phyloP scores from a whole-genome alignment of 2,329 filamentous ascomycete genomes.

The Epichloe gansuensis region DNA sequence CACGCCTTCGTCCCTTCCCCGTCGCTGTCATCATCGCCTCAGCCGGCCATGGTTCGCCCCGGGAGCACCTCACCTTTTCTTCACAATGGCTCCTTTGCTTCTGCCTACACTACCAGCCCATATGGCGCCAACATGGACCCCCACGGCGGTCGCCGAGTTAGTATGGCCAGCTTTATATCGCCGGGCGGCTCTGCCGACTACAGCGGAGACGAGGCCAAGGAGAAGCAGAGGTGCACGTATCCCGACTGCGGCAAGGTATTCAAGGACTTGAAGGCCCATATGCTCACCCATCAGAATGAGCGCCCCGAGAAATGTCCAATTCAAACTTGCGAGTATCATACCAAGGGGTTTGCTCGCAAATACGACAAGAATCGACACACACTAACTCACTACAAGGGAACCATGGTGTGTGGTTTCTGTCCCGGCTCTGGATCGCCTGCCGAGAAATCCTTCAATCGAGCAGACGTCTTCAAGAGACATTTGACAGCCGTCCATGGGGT shows the following conservation, averaged over 20 bases:
- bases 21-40: slow-evolving; percentile 40
- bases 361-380: slow-evolving; percentile 96
- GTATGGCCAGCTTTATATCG: slow-evolving; percentile 57
- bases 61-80: slow-evolving; percentile 57
- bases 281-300: slow-evolving; percentile 86
- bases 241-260: slow-evolving; percentile 75
- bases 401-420: slow-evolving; percentile 93
- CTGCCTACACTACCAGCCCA: slow-evolving; percentile 40
- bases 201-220: slow-evolving; percentile 51
- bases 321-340: slow-evolving; percentile 78
- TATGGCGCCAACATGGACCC: slow-evolving; percentile 33
- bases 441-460: slow-evolving; percentile 91
- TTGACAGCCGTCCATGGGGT: slow-evolving; percentile 82
- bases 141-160: slow-evolving; percentile 46
- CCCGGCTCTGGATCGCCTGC: slow-evolving; percentile 76
- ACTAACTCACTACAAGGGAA: slow-evolving; percentile 90
- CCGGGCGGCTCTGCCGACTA: slow-evolving; percentile 43
- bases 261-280: slow-evolving; percentile 87
- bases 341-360: slow-evolving; percentile 85
- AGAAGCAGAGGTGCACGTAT: slow-evolving; percentile 63
- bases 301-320: slow-evolving; percentile 92
- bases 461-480: slow-evolving; percentile 92
- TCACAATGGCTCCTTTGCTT: slow-evolving; percentile 39
- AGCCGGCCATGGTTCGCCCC: slow-evolving; percentile 33
- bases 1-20: slow-evolving; percentile 48